Evolutionary conservation across 768 basidiomycete genomes (phyloP).

Genomic region (Russula emetica): DNA sequence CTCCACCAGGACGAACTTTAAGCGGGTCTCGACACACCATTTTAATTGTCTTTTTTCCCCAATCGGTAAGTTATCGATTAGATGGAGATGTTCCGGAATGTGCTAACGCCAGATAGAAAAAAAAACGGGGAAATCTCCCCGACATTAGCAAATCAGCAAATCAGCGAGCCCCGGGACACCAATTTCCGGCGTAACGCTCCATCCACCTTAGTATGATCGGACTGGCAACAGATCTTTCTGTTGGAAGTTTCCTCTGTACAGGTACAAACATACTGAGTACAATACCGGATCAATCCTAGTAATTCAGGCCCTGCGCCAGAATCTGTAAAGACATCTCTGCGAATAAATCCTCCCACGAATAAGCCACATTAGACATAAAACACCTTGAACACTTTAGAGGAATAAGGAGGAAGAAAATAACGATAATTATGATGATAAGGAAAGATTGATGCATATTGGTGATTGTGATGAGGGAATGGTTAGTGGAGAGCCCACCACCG

Average conservation of each 20-base stretch:
- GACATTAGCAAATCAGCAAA: conserved; percentile 1
- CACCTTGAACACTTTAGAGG: conserved; percentile 1
- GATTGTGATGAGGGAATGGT: not conserved
- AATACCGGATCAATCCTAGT: conserved; percentile 3
- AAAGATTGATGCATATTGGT: not conserved
- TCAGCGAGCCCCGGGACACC: conserved; percentile 13
- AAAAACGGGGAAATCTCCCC: conserved; percentile 1
- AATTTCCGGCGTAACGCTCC: conserved; percentile 20
- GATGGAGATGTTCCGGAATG: not conserved
- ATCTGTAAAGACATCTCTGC: not conserved
- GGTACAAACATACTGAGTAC: conserved; percentile 14
- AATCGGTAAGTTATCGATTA: not conserved
- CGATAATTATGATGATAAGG: conserved; percentile 8
- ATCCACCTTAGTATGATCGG: conserved; percentile 15
- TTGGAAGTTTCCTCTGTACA: conserved; percentile 18
- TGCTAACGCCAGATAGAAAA: conserved; percentile 22
- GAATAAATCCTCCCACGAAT: conserved; percentile 5
- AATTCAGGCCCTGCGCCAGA: not conserved
- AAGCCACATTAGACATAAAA: not conserved
- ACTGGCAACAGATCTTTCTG: conserved; percentile 17
- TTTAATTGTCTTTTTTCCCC: conserved; percentile 11
- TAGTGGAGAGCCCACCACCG: conserved; percentile 25
- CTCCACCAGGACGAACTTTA: conserved; percentile 2
- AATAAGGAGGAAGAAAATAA: conserved; percentile 15
- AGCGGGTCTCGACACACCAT: not conserved